Base-by-base conservation (phyloP, 2,329 filamentous ascomycete species). In the Calonectria honghensis region DNA sequence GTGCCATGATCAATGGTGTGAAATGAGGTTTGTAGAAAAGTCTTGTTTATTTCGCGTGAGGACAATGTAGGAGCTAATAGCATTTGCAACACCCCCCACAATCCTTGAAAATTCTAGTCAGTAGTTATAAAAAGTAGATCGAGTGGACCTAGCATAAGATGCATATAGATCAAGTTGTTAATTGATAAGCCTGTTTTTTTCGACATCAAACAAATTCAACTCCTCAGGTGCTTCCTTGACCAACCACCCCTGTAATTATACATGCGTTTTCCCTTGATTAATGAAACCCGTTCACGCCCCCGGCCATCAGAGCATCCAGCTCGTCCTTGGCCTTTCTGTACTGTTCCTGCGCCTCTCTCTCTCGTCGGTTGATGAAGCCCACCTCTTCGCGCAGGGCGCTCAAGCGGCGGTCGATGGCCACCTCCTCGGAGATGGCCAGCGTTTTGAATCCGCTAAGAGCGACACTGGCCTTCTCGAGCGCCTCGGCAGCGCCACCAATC, bases 341-440 rank as follows among this genome's bases (percentile, higher is more conserved):
- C 80, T 94, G 84, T 77, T 98, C 96, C 86, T 99, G 97, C 9
- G 95, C 96, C 86, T 98, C 95, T 73, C 96, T 90, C 87, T 98
- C 96, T 76, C 96, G 89, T 79, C 92, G 92, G 79, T 92, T 94
- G 13, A 98, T 91, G 79, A 94, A 95, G 9, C 89, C 90, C 29
- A 98, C 96, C 84, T 98, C 96, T n/a, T 94, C 93, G 66, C 96
- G 91, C 72, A 98, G 86, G 14, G 90, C 89, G 78, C 94, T 94
- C 68, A 98, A 86, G 37, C 97, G 90, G 70, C 92, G 90, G 59
- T 89, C 88, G 73, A 98, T 90, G 0, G 94, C 94, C 6, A 93
- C 93, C 76, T 96, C 92, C 84, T 99, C 97, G 0, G 92, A 94
- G 50, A 95, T 91, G 77, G 95, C 93, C 75, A 98, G 88, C 7